A percentile compares a stretch with the other conserved stretches of the same genome.
These are phyloP conservation scores for Cylindrotheca fusiformis DNA, from an alignment of 108 stramenopile genomes.

Conservation along the genomic window DNA sequence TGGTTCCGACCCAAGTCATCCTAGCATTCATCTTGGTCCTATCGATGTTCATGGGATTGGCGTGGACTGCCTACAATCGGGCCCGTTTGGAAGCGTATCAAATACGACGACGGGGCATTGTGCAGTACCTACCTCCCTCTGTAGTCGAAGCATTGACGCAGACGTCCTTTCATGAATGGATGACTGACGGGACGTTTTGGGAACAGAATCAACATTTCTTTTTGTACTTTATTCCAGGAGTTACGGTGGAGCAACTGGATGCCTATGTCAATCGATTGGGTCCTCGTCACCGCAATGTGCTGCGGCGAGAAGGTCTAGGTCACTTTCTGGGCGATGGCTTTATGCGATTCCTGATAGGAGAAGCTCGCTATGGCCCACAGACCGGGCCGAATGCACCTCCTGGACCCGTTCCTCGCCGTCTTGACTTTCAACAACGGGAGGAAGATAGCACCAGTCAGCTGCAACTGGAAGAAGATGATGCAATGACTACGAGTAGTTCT, in stretches of 20 bases:
- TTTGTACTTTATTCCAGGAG: constrained; percentile 77
- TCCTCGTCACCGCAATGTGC: constrained; percentile 48
- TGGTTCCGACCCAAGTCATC: constrained; percentile 19
- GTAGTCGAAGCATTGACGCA: constrained; percentile 42
- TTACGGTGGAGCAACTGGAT: constrained; percentile 52
- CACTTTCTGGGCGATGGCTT: constrained; percentile 38
- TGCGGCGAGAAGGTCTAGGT: constrained; percentile 30
- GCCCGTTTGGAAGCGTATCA: constrained; percentile 19
- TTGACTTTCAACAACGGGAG: constrained; percentile 10
- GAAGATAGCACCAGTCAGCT: not conserved
- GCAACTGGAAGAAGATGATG: not conserved
- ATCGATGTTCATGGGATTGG: constrained; percentile 1
- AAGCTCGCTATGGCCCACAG: constrained; percentile 27
- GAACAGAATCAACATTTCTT: constrained; percentile 51
- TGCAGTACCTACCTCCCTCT: constrained; percentile 46
- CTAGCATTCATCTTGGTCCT: constrained; percentile 15
- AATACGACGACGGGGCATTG: constrained; percentile 27
- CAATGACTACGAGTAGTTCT: constrained; percentile 3
- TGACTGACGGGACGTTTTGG: constrained; percentile 44
- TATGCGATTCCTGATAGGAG: constrained; percentile 43
- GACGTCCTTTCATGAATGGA: constrained; percentile 62
- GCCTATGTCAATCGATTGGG: constrained; percentile 58
- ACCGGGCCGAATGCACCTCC: constrained; percentile 7
- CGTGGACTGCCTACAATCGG: not conserved
- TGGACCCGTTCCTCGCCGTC: constrained; percentile 9